A percentile compares a stretch with the other conserved stretches of the same genome.
Conservation (phyloP, 805 yeast genomes). For the Sungouiozyma intestinalis region DNA sequence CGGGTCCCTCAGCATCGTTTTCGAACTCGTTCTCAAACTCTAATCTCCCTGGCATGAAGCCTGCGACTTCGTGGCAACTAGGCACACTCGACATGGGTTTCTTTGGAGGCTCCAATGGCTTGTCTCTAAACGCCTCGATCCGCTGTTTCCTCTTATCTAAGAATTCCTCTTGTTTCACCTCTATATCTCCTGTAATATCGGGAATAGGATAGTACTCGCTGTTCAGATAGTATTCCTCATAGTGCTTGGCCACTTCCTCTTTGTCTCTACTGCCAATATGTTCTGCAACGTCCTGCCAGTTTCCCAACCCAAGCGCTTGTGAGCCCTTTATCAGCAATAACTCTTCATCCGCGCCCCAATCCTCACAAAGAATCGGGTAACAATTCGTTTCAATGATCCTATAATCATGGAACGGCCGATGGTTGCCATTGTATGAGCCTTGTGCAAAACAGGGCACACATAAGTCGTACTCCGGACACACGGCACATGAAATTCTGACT, state of each 20-base stretch:
- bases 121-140: conserved; percentile 58
- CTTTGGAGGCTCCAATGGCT: conserved; percentile 75
- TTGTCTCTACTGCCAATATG: conserved; percentile 87
- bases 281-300: conserved; percentile 97
- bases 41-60: conserved; percentile 96
- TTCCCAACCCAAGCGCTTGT: conserved; percentile 85
- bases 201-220: conserved; percentile 80
- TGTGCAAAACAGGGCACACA: conserved; percentile 95
- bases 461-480: conserved; percentile 87
- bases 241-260: conserved; percentile 86
- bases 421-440: conserved; percentile 72
- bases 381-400: conserved; percentile 88
- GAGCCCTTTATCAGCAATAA: conserved; percentile 79
- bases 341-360: conserved; percentile 99
- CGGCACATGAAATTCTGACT: conserved; percentile 85
- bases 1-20: conserved; percentile 89
- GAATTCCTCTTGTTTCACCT: conserved; percentile 59
- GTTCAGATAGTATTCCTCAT: conserved; percentile 57
- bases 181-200: conserved; percentile 62
- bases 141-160: conserved; percentile 56
- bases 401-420: conserved; percentile 91
- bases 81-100: conserved; percentile 92
- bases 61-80: conserved; percentile 92
- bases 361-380: conserved; percentile 79
- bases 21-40: conserved; percentile 96